Base-by-base conservation (phyloP, 1,284 basidiomycete species). In the Rhizoctonia solani region DNA sequence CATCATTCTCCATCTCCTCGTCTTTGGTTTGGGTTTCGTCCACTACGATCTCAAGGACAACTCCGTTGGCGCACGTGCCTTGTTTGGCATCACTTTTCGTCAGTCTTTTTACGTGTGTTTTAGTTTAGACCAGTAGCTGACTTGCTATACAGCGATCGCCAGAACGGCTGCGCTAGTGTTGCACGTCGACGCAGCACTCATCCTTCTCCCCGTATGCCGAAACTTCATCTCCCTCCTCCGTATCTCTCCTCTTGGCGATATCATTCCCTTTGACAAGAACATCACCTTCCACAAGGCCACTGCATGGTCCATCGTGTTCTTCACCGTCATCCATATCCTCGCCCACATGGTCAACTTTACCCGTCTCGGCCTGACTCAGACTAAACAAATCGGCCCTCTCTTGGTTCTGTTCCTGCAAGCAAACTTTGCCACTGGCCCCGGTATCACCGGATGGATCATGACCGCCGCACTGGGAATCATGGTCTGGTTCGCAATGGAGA, bases 391-490 rank as follows among this genome's bases (percentile, higher is more conserved):
- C 49, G 61, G 44, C 44, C 58, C 66, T 83, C 85, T 13, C 81
- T 75, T 65, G 86, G 75, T 84, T 19, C 84, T 85, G 8, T 94
- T 93, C 81, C 76, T 95, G 47, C 73, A 75, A 4, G 85, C 85
- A 69, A 93, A 93, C 78, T 93, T 95, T 76, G 78, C 83, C 39
- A 94, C 91, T 0, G 93, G 92, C n/a, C 92, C 93, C 1, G 92
- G 90, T 69, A 78, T 81, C n/a, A 95, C 93, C 0, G 93, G 93
- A 1, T 96, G 93, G 93, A 84, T 94, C 73, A 95, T 96, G 93
- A 87, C 85, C 13, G 79, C 77, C 39, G 80, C 80, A 14, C 82
- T 95, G 1, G 85, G 78, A 13, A 77, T 88, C 71, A 95, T 95
- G 84, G 88, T 90, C 42, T 93, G 79, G 79, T 95, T 85, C 74